A percentile compares a stretch with the other conserved stretches of the same genome.
Evolutionary conservation across 208 protist genomes (phyloP).

Genomic region (Ichthyophonus hoferi): DNA sequence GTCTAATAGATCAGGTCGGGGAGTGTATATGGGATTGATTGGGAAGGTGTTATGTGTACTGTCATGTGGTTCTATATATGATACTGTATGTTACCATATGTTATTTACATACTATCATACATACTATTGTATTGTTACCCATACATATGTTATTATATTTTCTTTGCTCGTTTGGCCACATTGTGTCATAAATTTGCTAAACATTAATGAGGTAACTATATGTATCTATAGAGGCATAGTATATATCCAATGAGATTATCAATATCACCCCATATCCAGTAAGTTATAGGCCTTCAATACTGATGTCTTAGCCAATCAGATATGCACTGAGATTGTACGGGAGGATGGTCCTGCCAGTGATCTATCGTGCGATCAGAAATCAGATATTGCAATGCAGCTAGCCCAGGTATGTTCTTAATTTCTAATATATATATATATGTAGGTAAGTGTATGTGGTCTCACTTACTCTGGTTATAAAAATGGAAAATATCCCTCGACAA

Average conservation of each 20-base stretch:
- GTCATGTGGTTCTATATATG: neutral
- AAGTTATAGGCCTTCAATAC: too few species aligned
- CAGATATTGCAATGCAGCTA: neutral
- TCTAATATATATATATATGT: too few species aligned
- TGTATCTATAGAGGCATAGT: neutral
- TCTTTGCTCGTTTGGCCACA: too few species aligned
- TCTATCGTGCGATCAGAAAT: neutral
- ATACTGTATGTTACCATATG: neutral
- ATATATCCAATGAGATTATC: neutral
- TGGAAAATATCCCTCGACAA: too few species aligned
- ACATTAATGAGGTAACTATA: neutral
- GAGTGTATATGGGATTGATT: neutral
- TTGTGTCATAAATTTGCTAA: neutral
- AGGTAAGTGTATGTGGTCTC: too few species aligned
- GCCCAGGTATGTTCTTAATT: neutral
- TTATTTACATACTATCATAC: neutral
- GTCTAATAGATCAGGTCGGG: constrained; percentile 46
- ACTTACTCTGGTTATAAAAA: too few species aligned
- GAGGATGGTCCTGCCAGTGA: neutral
- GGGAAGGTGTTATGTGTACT: neutral
- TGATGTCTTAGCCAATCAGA: too few species aligned
- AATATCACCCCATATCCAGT: neutral
- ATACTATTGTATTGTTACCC: too few species aligned
- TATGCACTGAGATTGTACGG: neutral
- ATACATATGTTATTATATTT: neutral